Conservation (phyloP, 2,329 filamentous ascomycete species). For the Neofusicoccum cordaticola region DNA sequence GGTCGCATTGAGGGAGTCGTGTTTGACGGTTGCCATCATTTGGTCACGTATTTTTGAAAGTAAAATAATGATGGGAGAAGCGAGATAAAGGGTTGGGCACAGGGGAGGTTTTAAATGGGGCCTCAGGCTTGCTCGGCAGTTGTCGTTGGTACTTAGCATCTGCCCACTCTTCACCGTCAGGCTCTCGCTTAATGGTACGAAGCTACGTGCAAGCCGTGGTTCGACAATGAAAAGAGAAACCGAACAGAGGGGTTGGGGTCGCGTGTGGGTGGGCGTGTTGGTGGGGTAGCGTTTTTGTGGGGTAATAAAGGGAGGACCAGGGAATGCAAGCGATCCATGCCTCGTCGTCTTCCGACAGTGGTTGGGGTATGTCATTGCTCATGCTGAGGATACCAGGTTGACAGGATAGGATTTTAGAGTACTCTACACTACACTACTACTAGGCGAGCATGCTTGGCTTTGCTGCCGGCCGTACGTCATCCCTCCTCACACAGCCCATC, state of each 20-base stretch:
- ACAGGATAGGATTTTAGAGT: too few species aligned
- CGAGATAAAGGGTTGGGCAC: too few species aligned
- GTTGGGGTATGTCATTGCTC: too few species aligned
- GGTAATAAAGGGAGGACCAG: background rate
- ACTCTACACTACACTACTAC: too few species aligned
- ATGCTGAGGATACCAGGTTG: too few species aligned
- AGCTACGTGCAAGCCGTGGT: background rate
- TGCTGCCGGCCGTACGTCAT: too few species aligned
- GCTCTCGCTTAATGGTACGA: background rate
- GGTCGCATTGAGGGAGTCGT: conserved; percentile 19
- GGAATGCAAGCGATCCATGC: background rate
- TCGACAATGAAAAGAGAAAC: background rate
- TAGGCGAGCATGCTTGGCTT: too few species aligned
- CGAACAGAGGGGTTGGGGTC: too few species aligned
- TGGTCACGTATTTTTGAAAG: too few species aligned
- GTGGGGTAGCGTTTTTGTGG: conserved; percentile 10
- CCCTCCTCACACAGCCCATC: too few species aligned
- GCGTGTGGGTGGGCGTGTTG: background rate
- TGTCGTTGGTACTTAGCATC: background rate
- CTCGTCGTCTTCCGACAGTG: background rate
- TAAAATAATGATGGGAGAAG: background rate
- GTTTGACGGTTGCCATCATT: background rate
- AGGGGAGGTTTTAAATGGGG: background rate
- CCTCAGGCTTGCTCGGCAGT: background rate
- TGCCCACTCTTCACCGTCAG: background rate